A percentile compares a stretch with the other conserved stretches of the same genome.
Conservation (phyloP, 768 basidiomycete species). For the Amanita fuliginea region DNA sequence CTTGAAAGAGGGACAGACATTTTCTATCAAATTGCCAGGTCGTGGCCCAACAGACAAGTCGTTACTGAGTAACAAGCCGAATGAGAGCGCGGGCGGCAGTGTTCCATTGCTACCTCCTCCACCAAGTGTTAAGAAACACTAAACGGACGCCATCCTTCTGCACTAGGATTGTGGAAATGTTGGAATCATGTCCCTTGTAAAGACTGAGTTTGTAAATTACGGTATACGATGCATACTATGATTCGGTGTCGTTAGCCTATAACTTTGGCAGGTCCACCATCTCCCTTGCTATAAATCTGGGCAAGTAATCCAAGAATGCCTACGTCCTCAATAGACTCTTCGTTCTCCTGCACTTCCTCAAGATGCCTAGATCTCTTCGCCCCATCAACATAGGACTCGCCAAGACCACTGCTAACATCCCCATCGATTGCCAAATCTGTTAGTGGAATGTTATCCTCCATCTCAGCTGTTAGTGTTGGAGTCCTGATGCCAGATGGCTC, state of each 20-base stretch:
- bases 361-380: conserved; percentile 31
- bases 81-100: conserved; percentile 16
- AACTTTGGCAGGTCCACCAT: conserved; percentile 33
- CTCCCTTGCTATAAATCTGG: conserved; percentile 69
- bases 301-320: conserved; percentile 80
- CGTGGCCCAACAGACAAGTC: conserved; percentile 31
- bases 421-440: conserved; percentile 42
- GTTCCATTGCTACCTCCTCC: conserved; percentile 80
- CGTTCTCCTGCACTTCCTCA: conserved; percentile 44
- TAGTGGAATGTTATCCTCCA: conserved; percentile 18
- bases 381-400: conserved; percentile 72
- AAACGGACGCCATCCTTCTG: neutral
- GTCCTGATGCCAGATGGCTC: neutral
- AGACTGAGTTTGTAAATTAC: neutral
- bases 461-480: conserved; percentile 2
- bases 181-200: conserved; percentile 11
- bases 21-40: conserved; percentile 87
- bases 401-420: conserved; percentile 50
- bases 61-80: conserved; percentile 19
- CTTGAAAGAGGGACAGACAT: conserved; percentile 90
- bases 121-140: conserved; percentile 47
- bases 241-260: conserved; percentile 14
- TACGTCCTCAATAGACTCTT: conserved; percentile 60
- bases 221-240: neutral
- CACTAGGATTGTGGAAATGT: neutral